Evolutionary conservation across 257 asterid genomes (phyloP), one percentile per base, ranked within the genome.

Genomic region (Petunia axillaris): DNA sequence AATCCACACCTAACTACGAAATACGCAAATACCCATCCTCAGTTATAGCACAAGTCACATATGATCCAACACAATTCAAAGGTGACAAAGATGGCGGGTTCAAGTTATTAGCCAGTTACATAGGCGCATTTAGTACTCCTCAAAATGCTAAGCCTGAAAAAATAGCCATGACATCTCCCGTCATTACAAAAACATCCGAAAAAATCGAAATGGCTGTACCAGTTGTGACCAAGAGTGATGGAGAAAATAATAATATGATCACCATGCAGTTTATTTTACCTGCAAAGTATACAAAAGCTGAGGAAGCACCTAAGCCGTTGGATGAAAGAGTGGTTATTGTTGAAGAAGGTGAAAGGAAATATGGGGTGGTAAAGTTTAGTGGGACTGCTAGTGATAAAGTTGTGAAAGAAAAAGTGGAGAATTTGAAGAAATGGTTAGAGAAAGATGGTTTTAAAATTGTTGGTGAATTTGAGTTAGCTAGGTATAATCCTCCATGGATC

Each of bases 401-500:
- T 82, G 97, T 95, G 85, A 88, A 86, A 82, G 91, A 67, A 91
- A 93, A 89, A 87, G 94, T 86, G 87, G 85, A 82, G 90, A 82
- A 63, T 16, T 64, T 95, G 90, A 89, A 62, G 85, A 83, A 58
- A 81, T 84, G 89, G 10, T 82, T 95, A 90, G 96, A 90, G 85
- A 88, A 91, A 79, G 99, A 93, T 85, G 99, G 97, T 85, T 84
- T 66, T 10, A 86, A 86, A 82, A 87, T 85, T 70, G 81, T 58
- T 4, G 98, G 97, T 64, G 97, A 92, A 6, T 89, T 76, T 82
- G 93, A 91, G 79, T 85, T 95, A 89, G 98, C 92, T 64, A 90
- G 99, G 93, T 95, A 89, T 78, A 95, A 95, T 83, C 99, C 99
- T 68, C 97, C 99, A 41, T 93, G 94, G 94, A 91, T 25, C 25